Evolutionary conservation across 164 flowering plant genomes (phyloP), one percentile per base, ranked within the genome.

Genomic region (Kingdonia uniflora): DNA sequence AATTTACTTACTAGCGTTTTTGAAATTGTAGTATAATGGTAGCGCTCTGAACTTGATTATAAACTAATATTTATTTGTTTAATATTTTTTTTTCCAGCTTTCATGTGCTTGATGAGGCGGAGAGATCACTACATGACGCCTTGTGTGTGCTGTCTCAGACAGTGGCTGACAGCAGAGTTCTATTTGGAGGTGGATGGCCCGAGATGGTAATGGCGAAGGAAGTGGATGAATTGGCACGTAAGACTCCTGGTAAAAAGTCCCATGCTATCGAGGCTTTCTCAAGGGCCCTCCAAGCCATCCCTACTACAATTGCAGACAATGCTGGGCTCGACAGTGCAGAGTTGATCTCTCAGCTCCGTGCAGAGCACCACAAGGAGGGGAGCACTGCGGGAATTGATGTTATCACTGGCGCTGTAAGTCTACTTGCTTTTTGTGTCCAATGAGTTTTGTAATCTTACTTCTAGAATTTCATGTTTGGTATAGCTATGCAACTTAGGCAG

Each of bases 181-280:
- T 92, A 64, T 74, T 84, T 58, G 99, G 99, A 54, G 97, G 99
- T 56, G 97, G 99, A 33, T 92, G 99, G 97, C 97, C 99, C 42
- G 99, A 92, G 80, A 86, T 92, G 99, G 81, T 86, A 58, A 89
- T 92, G 99, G 77, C 97, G 25, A 92, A 83, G 71, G 95, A 78
- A 59, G 91, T 92, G 49, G 99, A 92, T 74, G 95, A 84, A 53
- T 70, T 92, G 65, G 99, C 97, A 16, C 71, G 85, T 19, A 84
- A 65, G 62, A 94, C 99, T 54, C 97, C 97, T 45, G 99, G 99
- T 43, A 92, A 92, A 68, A 88, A 74, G 63, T 86, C 99, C 46
- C 97, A 77, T 68, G 97, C 99, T 10, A 88, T 92, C 40, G 99
- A 92, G 57, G 97, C 96, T 42, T 92, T 88, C 64, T 84, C 99